Base-by-base conservation (phyloP, 2,329 filamentous ascomycete species). In the Bretziella fagacearum region DNA sequence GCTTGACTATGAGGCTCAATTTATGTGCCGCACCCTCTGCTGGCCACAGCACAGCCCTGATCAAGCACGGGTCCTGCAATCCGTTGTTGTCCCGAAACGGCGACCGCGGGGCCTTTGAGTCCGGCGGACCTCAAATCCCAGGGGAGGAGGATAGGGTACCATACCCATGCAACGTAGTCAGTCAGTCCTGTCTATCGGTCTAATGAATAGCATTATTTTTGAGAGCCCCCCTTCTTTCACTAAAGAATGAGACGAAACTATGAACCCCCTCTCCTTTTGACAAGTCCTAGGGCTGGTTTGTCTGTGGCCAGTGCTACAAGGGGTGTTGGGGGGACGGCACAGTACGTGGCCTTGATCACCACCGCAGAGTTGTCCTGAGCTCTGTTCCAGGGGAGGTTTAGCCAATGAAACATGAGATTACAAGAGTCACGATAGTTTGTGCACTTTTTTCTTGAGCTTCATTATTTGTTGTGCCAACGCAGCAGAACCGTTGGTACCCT, bases 321-420 rank as follows among this genome's bases (percentile, higher is more conserved):
- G n/a, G n/a, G n/a, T n/a, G n/a, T n/a, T 43, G 30, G 26, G 26
- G 26, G 22, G 40, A 43, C 40, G 40, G 40, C 40, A 43, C 40
- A 43, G 40, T 30, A 43, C 40, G 2, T 30, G 10, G 27, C 27
- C 26, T 20, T 43, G 40, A 32, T 43, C 40, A 30, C 23, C 40
- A 43, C 25, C 40, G 15, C 40, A 43, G 40, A 43, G n/a, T 43
- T 43, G 27, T 30, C 26, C 26, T 10, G 20, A 43, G 40, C 26
- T 43, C 26, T 18, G 2, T 17, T 29, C 26, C n/a, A 32, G 20
- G 30, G 30, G 30, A 15, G 33, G 33, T 11, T 11, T 15, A n/a
- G 13, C 17, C 13, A 36, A 36, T 36, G 33, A 36, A 36, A 36
- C 4, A 36, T 15, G 33, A n/a, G 6, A 3, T n/a, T 18, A 13